Percentiles rank a stretch among this genome's conserved stretches.
These are phyloP conservation scores for Penicillium hesseltinei DNA, from an alignment of 2,329 filamentous ascomycete species.

Conservation along the genomic window DNA sequence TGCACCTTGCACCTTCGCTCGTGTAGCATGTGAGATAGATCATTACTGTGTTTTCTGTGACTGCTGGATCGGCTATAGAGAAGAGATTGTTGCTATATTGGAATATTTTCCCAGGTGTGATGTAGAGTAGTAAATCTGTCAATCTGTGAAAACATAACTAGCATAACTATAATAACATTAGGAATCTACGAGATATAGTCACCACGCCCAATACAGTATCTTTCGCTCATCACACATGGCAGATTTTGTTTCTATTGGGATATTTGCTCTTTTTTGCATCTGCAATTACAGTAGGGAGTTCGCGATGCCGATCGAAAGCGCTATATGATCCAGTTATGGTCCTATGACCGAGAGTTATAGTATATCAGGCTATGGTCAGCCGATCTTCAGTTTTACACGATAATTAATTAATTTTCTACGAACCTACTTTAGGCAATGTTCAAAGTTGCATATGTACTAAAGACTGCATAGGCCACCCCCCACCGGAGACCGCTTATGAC, in stretches of 20 bases:
- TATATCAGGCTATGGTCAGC: background rate
- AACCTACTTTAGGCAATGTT: background rate
- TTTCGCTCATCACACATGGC: too few species aligned
- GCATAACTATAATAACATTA: background rate
- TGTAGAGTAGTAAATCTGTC: background rate
- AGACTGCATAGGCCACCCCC: background rate
- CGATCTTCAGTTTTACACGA: background rate
- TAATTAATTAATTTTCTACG: background rate
- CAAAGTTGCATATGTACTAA: background rate
- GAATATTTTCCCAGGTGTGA: background rate
- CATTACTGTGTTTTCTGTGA: conserved; percentile 7
- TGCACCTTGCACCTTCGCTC: conserved; percentile 3
- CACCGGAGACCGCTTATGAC: background rate
- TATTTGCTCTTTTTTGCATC: background rate
- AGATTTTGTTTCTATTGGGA: background rate
- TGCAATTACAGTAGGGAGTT: background rate
- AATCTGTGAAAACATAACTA: background rate
- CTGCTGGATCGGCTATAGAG: conserved; percentile 23
- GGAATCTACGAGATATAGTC: too few species aligned
- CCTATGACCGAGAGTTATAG: background rate
- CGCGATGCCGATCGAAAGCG: background rate
- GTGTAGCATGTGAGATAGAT: conserved; percentile 14
- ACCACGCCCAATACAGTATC: background rate
- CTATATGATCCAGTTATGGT: background rate
- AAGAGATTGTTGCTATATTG: background rate